phyloP scores from a whole-genome alignment of 345 rosid species.

The Salix exigua region DNA sequence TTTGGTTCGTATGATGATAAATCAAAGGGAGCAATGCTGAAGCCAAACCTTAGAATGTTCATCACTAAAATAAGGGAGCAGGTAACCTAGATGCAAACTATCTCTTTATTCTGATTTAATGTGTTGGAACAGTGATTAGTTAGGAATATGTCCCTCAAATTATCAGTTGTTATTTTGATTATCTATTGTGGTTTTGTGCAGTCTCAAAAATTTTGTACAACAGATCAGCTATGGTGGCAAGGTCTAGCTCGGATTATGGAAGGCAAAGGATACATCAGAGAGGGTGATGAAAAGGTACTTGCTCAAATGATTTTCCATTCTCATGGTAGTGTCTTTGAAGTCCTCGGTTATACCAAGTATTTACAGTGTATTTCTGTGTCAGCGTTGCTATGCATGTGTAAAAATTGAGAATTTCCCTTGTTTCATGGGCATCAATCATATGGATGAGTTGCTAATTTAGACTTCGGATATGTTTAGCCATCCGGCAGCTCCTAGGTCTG shows the following conservation, averaged over 20 bases:
- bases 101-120: neutral
- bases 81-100: slow-evolving; percentile 28
- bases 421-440: no score
- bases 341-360: neutral
- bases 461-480: no score
- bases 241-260: slow-evolving; percentile 85
- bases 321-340: neutral
- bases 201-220: slow-evolving; percentile 53
- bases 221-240: slow-evolving; percentile 73
- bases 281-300: slow-evolving; percentile 57
- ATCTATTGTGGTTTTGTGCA: slow-evolving; percentile 28
- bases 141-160: neutral
- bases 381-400: no score
- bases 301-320: neutral
- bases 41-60: slow-evolving; percentile 56
- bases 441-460: no score
- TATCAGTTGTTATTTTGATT: slow-evolving; percentile 14
- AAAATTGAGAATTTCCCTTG: no score
- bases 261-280: slow-evolving; percentile 62
- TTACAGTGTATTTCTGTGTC: no score
- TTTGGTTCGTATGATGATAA: slow-evolving; percentile 41
- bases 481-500: no score
- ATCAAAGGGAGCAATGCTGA: slow-evolving; percentile 28
- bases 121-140: neutral
- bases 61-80: slow-evolving; percentile 66